phyloP scores from a whole-genome alignment of 805 yeast genomes.

The Candida coleopterorum region DNA sequence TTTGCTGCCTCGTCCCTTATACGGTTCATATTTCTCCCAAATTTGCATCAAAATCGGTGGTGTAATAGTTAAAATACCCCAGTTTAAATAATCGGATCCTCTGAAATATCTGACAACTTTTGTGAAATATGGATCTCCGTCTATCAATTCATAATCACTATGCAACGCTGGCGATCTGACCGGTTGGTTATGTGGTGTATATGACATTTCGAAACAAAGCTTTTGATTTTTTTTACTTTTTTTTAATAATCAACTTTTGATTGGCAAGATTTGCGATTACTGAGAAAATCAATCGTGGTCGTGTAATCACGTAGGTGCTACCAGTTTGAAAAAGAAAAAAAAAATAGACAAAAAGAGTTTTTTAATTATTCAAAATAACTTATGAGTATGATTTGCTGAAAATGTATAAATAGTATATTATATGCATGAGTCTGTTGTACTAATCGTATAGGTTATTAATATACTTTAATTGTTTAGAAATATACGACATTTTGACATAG shows the following conservation, averaged over 20 bases:
- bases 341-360: no score
- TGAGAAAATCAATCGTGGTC: background rate
- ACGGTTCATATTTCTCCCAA: slow-evolving; percentile 42
- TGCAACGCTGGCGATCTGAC: slow-evolving; percentile 35
- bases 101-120: slow-evolving; percentile 74
- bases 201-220: slow-evolving; percentile 26
- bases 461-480: no score
- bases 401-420: no score
- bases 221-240: slow-evolving; percentile 12
- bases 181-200: slow-evolving; percentile 34
- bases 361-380: no score
- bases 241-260: slow-evolving; percentile 34
- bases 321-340: no score
- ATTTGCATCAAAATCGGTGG: slow-evolving; percentile 38
- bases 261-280: slow-evolving; percentile 20
- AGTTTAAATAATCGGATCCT: slow-evolving; percentile 53
- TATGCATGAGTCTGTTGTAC: no score
- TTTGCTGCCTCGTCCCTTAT: slow-evolving; percentile 36
- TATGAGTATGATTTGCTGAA: no score
- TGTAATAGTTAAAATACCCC: slow-evolving; percentile 40
- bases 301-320: background rate
- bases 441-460: no score
- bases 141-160: slow-evolving; percentile 51
- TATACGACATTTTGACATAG: no score
- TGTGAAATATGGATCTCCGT: slow-evolving; percentile 70